A percentile compares a stretch with the other conserved stretches of the same genome.
phyloP scores from a whole-genome alignment of 371 early-diverging fungal genomes.

The Mucor lusitanicus region DNA sequence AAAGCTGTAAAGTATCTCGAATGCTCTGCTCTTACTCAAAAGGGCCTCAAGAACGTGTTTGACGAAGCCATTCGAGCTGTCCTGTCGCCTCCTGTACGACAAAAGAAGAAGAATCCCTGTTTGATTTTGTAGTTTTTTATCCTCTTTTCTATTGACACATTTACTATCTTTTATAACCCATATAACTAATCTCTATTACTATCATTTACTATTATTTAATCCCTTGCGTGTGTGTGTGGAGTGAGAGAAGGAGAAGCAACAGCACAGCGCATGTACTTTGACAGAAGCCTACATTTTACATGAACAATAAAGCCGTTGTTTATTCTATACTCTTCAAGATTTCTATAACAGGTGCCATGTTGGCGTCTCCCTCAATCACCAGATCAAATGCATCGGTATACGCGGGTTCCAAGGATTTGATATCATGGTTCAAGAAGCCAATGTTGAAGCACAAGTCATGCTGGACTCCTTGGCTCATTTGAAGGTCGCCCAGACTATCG shows the following conservation, averaged over 20 bases:
- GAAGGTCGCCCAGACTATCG: conserved; percentile 74
- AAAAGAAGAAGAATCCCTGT: conserved; percentile 70
- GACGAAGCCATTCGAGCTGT: conserved; percentile 98
- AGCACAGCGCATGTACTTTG: not conserved
- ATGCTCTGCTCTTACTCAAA: conserved; percentile 98
- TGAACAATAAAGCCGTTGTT: conserved; percentile 5
- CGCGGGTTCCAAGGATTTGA: conserved; percentile 44
- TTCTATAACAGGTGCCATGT: conserved; percentile 51
- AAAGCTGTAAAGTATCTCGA: conserved; percentile 93
- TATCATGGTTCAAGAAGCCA: conserved; percentile 74
- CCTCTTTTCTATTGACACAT: not conserved
- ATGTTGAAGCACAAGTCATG: conserved; percentile 64
- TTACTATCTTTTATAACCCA: not conserved
- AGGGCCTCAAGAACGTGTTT: conserved; percentile 97
- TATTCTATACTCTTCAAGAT: conserved; percentile 32
- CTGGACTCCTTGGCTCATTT: conserved; percentile 67
- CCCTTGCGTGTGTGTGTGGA: not conserved
- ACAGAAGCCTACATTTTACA: not conserved
- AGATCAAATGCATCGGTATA: conserved; percentile 72
- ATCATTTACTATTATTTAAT: not conserved
- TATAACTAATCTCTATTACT: not conserved
- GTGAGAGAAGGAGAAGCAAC: not conserved
- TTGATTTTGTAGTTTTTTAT: conserved; percentile 57
- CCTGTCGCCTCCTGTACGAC: conserved; percentile 65
- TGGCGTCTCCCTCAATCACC: conserved; percentile 66